These are phyloP conservation scores for Pythium plurisporium DNA, from an alignment of 352 stramenopile species.

Conservation along the genomic window DNA sequence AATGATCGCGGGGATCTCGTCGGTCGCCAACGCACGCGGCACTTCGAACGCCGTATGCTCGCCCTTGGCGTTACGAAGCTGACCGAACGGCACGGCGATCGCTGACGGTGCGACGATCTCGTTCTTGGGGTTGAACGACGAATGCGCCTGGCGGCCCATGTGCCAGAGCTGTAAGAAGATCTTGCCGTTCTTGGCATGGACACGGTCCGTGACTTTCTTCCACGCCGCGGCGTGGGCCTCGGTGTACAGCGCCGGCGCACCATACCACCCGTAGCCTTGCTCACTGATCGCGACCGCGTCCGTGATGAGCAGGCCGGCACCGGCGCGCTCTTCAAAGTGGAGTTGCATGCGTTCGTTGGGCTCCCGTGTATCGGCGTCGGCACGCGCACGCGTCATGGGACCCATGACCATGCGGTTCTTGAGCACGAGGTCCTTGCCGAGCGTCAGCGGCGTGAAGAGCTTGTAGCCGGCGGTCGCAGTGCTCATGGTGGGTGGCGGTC, in stretches of 20 bases:
- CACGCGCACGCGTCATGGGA: constrained; percentile 25
- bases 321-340: constrained; percentile 22
- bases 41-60: background rate
- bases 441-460: constrained; percentile 18
- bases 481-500: background rate
- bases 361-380: background rate
- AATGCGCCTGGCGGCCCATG: constrained; percentile 22
- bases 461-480: constrained; percentile 3
- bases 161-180: background rate
- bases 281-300: constrained; percentile 16
- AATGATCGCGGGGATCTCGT: background rate
- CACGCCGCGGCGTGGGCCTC: background rate
- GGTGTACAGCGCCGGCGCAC: constrained; percentile 26
- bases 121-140: constrained; percentile 25
- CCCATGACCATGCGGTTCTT: constrained; percentile 37
- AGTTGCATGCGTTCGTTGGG: background rate
- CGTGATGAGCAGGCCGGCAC: constrained; percentile 29
- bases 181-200: background rate
- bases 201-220: background rate
- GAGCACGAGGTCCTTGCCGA: background rate
- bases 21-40: background rate
- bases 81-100: background rate
- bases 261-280: constrained; percentile 10
- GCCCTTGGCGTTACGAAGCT: background rate
- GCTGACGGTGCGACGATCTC: constrained; percentile 28